Evolutionary conservation across 2,329 filamentous ascomycete genomes (phyloP).

Genomic region (Scopulariopsis brevicaulis): DNA sequence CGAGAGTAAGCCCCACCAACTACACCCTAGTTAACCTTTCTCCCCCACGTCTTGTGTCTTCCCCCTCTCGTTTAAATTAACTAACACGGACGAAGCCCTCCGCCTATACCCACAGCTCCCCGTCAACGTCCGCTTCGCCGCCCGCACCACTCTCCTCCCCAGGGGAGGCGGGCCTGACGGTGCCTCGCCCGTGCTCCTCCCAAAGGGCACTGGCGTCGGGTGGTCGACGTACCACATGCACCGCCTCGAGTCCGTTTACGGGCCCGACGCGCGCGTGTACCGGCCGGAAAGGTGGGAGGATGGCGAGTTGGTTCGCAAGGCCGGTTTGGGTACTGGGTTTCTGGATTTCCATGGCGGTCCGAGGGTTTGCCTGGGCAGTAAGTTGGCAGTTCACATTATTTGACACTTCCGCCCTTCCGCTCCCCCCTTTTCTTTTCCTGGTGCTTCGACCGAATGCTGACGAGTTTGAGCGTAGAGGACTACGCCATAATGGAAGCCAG

Average conservation of each 20-base stretch:
- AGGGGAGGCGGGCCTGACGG: slow-evolving; percentile 22
- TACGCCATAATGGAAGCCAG: slow-evolving; percentile 15
- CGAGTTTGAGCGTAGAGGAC: slow-evolving; percentile 14
- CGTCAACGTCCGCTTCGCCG: slow-evolving; percentile 17
- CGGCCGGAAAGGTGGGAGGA: slow-evolving; percentile 24
- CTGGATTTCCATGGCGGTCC: slow-evolving; percentile 24
- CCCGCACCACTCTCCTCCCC: slow-evolving; percentile 19
- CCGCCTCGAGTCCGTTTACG: slow-evolving; percentile 21
- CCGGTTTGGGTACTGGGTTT: slow-evolving; percentile 17
- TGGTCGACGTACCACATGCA: slow-evolving; percentile 20
- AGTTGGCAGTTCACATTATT: neutral
- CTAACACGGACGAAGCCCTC: slow-evolving; percentile 8
- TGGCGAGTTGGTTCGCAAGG: slow-evolving; percentile 10
- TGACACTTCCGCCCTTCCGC: no score
- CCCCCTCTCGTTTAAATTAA: neutral
- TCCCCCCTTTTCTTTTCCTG: neutral
- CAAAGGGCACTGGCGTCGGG: slow-evolving; percentile 14
- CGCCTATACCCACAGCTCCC: slow-evolving; percentile 22
- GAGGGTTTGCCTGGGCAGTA: slow-evolving; percentile 14
- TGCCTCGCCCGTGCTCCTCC: slow-evolving; percentile 16
- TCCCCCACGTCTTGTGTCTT: neutral
- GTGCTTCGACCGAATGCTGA: neutral
- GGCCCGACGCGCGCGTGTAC: slow-evolving; percentile 21
- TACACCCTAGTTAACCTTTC: neutral
- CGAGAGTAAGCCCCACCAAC: neutral